A percentile compares a stretch with the other conserved stretches of the same genome.
Conservation (phyloP, 2,329 filamentous ascomycete genomes). For the Monosporascus sp. region DNA sequence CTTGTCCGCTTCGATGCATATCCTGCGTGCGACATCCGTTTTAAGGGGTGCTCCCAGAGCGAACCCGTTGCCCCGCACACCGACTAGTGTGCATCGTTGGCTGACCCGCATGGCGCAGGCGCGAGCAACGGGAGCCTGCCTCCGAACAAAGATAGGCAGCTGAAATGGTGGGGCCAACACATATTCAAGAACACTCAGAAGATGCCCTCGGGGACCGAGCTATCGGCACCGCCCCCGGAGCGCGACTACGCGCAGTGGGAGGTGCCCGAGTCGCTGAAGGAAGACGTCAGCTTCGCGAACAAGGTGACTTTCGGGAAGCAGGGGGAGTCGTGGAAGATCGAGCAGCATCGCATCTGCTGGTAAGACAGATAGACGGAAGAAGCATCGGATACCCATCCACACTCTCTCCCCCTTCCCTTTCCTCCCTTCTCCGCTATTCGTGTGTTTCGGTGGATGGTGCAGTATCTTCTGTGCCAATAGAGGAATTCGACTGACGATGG, state of each 20-base stretch:
- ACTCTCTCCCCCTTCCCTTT: too few species aligned
- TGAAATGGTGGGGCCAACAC: constrained; percentile 59
- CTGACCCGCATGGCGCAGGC: constrained; percentile 27
- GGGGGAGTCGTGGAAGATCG: constrained; percentile 51
- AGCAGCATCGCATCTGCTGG: constrained; percentile 63
- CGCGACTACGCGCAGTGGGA: constrained; percentile 60
- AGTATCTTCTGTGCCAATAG: too few species aligned
- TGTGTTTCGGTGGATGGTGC: background rate
- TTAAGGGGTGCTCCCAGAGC: too few species aligned
- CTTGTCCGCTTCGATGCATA: background rate
- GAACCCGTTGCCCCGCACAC: too few species aligned
- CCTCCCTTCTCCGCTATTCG: background rate
- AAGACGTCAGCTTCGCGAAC: constrained; percentile 53
- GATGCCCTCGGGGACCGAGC: constrained; percentile 43
- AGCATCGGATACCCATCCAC: too few species aligned
- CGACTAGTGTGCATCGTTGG: background rate
- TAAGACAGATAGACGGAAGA: constrained; percentile 29
- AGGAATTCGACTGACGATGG: too few species aligned
- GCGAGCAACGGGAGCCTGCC: constrained; percentile 55
- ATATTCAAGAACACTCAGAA: constrained; percentile 54
- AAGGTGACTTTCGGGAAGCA: constrained; percentile 55
- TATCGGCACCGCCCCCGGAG: constrained; percentile 52
- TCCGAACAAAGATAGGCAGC: constrained; percentile 42
- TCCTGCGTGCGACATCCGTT: background rate
- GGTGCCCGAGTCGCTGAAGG: constrained; percentile 47